A percentile compares a stretch with the other conserved stretches of the same genome.
phyloP scores from a whole-genome alignment of 495 filamentous ascomycete species.

The Penicillium nucicola region DNA sequence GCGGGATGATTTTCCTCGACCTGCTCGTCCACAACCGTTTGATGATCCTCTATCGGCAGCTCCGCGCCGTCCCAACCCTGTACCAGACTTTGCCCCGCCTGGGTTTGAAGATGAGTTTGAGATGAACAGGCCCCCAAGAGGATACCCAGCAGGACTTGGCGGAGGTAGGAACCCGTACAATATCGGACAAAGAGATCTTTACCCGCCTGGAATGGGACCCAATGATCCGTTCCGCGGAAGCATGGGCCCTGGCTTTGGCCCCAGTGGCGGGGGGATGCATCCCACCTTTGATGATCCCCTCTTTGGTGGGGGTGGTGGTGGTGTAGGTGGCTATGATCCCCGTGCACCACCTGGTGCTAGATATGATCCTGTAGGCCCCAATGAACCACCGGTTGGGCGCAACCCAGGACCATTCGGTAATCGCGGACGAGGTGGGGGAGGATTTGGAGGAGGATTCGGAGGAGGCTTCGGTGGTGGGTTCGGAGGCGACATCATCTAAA shows the following conservation, averaged over 20 bases:
- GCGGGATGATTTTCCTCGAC: conserved; percentile 52
- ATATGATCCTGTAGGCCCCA: conserved; percentile 84
- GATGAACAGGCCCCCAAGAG: conserved; percentile 64
- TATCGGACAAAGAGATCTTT: conserved; percentile 81
- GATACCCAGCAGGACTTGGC: conserved; percentile 35
- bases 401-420: conserved; percentile 42
- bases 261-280: conserved; percentile 78
- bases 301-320: conserved; percentile 62
- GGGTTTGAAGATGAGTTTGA: conserved; percentile 95
- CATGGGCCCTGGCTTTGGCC: conserved; percentile 53
- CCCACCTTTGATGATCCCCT: conserved; percentile 92
- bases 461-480: conserved; percentile 64
- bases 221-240: conserved; percentile 72
- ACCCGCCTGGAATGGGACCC: conserved; percentile 82
- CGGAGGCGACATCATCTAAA: conserved; percentile 66
- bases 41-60: conserved; percentile 62
- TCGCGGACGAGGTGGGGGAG: conserved; percentile 34
- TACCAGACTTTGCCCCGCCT: conserved; percentile 72
- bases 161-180: conserved; percentile 56
- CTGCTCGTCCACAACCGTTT: conserved; percentile 64
- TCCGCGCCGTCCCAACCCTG: conserved; percentile 63
- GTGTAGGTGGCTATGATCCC: conserved; percentile 39
- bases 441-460: conserved; percentile 52
- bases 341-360: conserved; percentile 56
- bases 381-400: conserved; percentile 50